A percentile compares a stretch with the other conserved stretches of the same genome.
Evolutionary conservation across 176 grass and related monocot species (phyloP).

Genomic region (Cymbopogon citratus): DNA sequence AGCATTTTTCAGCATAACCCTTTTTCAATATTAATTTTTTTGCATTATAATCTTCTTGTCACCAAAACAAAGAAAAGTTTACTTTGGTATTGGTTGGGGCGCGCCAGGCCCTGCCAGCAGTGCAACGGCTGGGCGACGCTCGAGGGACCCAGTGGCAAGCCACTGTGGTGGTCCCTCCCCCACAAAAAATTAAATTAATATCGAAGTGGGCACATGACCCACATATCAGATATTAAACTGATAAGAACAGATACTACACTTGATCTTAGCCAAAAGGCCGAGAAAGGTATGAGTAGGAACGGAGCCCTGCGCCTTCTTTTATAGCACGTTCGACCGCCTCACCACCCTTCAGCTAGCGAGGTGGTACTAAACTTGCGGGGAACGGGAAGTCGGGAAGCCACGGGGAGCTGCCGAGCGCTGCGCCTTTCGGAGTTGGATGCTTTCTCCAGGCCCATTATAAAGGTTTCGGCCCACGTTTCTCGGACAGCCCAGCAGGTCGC

Average conservation of each 20-base stretch:
- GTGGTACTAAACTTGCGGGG: not conserved
- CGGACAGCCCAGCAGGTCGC: not conserved
- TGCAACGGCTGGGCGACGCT: no score
- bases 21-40: no score
- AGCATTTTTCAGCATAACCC: no score
- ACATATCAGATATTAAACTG: constrained; percentile 79
- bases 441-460: not conserved
- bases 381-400: no score
- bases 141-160: no score
- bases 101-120: no score
- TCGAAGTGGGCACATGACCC: constrained; percentile 2
- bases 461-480: not conserved
- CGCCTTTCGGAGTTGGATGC: not conserved
- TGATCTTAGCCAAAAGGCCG: constrained; percentile 73
- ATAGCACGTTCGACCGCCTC: not conserved
- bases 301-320: not conserved
- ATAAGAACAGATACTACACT: constrained; percentile 88
- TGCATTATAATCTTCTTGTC: no score
- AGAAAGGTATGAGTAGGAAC: constrained; percentile 37
- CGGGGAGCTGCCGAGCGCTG: not conserved
- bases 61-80: no score
- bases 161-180: no score
- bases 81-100: no score
- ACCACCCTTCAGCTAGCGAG: not conserved
- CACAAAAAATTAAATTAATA: constrained; percentile 71